A percentile compares a stretch with the other conserved stretches of the same genome.
Conservation (phyloP, 1,139 yeast genomes). For the Magnusiomyces tetraspermus region DNA sequence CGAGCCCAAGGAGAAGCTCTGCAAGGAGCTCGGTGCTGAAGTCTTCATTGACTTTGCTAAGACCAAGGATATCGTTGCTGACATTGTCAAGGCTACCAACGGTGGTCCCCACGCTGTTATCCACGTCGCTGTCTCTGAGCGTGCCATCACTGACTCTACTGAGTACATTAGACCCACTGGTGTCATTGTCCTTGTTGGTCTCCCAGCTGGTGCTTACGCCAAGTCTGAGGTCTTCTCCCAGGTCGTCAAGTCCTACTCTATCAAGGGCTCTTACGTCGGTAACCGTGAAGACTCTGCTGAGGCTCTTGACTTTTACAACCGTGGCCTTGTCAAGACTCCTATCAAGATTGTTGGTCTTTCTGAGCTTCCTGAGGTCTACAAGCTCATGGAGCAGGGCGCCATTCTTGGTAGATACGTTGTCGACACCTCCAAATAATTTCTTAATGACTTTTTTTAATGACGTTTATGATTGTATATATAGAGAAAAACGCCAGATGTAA, state of each 20-base stretch:
- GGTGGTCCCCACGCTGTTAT: constrained; percentile 78
- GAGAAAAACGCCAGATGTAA: neutral
- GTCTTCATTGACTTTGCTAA: constrained; percentile 52
- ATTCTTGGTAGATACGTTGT: constrained; percentile 66
- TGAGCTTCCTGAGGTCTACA: constrained; percentile 50
- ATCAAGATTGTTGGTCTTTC: constrained; percentile 57
- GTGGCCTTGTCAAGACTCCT: constrained; percentile 62
- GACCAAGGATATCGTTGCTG: constrained; percentile 42
- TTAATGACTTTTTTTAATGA: neutral
- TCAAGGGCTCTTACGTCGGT: constrained; percentile 72
- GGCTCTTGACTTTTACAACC: constrained; percentile 61
- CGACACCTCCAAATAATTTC: constrained; percentile 39
- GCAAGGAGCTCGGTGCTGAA: constrained; percentile 58
- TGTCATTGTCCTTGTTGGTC: constrained; percentile 70
- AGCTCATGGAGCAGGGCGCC: constrained; percentile 61
- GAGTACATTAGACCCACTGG: constrained; percentile 66
- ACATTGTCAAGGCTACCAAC: constrained; percentile 46
- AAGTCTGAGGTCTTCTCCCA: constrained; percentile 53
- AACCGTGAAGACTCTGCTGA: constrained; percentile 73
- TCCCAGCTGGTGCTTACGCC: constrained; percentile 64
- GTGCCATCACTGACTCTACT: constrained; percentile 60
- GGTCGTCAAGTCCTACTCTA: constrained; percentile 54
- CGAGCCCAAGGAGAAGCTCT: constrained; percentile 49
- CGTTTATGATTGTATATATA: neutral
- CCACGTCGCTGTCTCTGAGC: constrained; percentile 70